phyloP scores from a whole-genome alignment of 768 basidiomycete species.

The Tephrocybe sp. region DNA sequence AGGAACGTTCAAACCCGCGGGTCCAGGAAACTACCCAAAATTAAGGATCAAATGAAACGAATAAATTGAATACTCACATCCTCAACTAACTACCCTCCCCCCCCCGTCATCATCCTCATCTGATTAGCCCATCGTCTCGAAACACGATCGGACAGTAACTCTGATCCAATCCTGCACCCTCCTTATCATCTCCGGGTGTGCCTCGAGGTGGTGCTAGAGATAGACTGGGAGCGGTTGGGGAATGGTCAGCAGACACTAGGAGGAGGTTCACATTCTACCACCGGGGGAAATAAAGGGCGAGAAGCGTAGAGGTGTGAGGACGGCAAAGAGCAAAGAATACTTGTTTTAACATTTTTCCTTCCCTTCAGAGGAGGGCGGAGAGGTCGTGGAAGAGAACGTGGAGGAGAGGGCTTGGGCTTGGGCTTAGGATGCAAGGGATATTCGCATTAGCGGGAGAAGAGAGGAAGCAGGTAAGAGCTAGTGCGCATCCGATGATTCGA shows the following conservation, averaged over 20 bases:
- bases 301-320: constrained; percentile 72
- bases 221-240: constrained; percentile 26
- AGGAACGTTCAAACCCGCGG: too few relatives aligned
- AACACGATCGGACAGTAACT: constrained; percentile 69
- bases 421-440: constrained; percentile 63
- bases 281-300: constrained; percentile 60
- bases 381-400: background rate
- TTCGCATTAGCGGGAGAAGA: constrained; percentile 71
- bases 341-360: too few relatives aligned
- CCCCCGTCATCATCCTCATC: constrained; percentile 49
- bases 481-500: constrained; percentile 57
- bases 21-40: too few relatives aligned
- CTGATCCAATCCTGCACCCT: constrained; percentile 70
- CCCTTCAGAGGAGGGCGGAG: too few relatives aligned
- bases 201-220: constrained; percentile 40
- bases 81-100: constrained; percentile 63
- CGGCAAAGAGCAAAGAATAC: constrained; percentile 60
- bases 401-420: constrained; percentile 31
- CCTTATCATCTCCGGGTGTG: constrained; percentile 67
- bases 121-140: constrained; percentile 84
- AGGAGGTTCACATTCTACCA: constrained; percentile 47
- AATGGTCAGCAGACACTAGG: constrained; percentile 50
- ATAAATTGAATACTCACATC: constrained; percentile 61
- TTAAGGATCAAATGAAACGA: constrained; percentile 1
- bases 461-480: constrained; percentile 63